Evolutionary conservation across 2,329 filamentous ascomycete genomes (phyloP).

Genomic region (Cercospora brassicicola): DNA sequence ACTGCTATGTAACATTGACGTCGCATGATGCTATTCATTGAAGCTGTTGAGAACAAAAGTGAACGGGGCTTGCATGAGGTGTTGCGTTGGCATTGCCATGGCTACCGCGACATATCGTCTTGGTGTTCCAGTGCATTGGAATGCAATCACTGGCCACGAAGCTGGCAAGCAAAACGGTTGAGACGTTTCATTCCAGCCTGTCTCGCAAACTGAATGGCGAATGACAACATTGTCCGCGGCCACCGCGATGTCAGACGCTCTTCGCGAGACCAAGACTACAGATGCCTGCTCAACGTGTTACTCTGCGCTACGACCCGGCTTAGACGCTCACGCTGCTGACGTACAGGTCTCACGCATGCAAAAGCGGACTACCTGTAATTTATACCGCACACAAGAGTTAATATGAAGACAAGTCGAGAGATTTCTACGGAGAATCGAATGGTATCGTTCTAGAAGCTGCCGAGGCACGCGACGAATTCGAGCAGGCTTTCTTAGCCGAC

Average conservation of each 20-base stretch:
- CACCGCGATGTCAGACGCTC: background rate
- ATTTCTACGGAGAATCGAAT: background rate
- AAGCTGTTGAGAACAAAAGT: background rate
- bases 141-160: background rate
- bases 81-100: constrained; percentile 1
- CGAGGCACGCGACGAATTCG: background rate
- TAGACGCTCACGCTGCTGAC: background rate
- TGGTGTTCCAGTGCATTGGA: background rate
- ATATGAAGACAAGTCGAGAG: background rate
- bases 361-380: background rate
- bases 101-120: background rate
- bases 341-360: background rate
- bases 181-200: constrained; percentile 1
- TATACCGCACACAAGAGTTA: background rate
- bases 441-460: background rate
- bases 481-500: background rate
- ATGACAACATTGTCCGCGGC: background rate
- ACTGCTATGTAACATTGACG: background rate
- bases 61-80: background rate
- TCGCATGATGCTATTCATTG: background rate
- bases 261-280: background rate
- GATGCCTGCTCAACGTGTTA: background rate
- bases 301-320: background rate
- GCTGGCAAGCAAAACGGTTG: background rate
- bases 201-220: background rate